These are phyloP conservation scores for Quambalaria eucalypti DNA, from an alignment of 1,284 basidiomycete species.

Conservation along the genomic window DNA sequence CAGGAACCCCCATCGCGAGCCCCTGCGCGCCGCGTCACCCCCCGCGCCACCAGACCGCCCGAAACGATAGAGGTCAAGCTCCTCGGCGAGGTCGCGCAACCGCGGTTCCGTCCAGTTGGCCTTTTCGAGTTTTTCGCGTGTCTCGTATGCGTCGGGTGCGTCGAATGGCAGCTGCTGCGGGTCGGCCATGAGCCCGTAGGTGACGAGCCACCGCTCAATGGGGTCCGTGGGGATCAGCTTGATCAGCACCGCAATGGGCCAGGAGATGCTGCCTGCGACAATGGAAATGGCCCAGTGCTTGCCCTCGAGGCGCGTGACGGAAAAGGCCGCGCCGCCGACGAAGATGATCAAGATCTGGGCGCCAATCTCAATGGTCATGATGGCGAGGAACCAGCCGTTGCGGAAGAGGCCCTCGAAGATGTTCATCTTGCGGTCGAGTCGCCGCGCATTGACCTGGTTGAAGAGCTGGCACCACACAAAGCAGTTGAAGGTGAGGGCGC, in stretches of 20 bases:
- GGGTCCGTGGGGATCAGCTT: conserved; percentile 73
- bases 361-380: conserved; percentile 75
- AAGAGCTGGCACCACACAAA: conserved; percentile 72
- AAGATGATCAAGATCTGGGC: conserved; percentile 83
- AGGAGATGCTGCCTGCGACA: conserved; percentile 71
- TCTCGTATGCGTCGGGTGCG: conserved; percentile 57
- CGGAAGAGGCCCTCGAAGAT: conserved; percentile 72
- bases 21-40: not conserved
- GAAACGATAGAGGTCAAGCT: conserved; percentile 10
- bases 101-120: conserved; percentile 69
- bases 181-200: conserved; percentile 60
- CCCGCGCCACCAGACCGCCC: not conserved
- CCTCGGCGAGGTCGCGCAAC: conserved; percentile 51
- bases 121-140: conserved; percentile 53
- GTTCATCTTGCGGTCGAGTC: conserved; percentile 76
- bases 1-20: not conserved
- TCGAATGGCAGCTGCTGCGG: conserved; percentile 59
- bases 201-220: conserved; percentile 64
- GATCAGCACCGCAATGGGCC: conserved; percentile 76
- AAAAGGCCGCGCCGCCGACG: conserved; percentile 82
- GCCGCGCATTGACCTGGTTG: conserved; percentile 84
- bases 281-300: conserved; percentile 89
- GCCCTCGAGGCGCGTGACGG: conserved; percentile 68
- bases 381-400: conserved; percentile 79
- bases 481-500: conserved; percentile 86